Base-by-base conservation (phyloP, 345 rosid genomes). In the Brassica cretica region DNA sequence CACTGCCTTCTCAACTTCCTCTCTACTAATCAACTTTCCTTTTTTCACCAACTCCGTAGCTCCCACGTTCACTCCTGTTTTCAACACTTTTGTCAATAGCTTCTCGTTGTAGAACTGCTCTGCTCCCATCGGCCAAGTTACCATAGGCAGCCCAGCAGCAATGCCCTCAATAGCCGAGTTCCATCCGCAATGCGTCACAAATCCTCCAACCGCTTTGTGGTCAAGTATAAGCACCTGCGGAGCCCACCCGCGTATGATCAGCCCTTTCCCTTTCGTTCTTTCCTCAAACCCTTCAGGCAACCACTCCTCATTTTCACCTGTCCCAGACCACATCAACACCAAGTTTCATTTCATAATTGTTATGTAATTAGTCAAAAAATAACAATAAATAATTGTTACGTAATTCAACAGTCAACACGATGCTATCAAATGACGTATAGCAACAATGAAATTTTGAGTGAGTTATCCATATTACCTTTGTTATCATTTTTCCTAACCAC, bases 181-280 rank as follows among this genome's bases (percentile, higher is more conserved):
- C 92, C 89, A 87, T 1, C 90, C 87, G 0, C 90, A 90, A 2
- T 87, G 91, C 0, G 88, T 87, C 78, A 90, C 76, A 24, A 90
- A 88, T n/a, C 84, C 90, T 14, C 88, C 90, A 0, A 83, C 68
- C 0, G 88, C 84, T 69, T 73, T 77, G 66, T 90, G 90, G 5
- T 84, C 87, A 15, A 90, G 90, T 65, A 90, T 87, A 60, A 89
- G 8, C 14, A 89, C 81, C 46, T 90, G 91, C 0, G 91, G 92
- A 0, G 88, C 89, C 91, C 96, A 91, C 2, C 89, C 93, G 6
- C 80, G 73, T 55, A 89, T 84, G 12, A 89, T 81, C 2, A 89
- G 18, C 16, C 96, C 89, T 46, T 12, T 83, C 2, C 71, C 82
- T 63, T 29, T 75, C 14, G 77, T 82, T 67, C 80, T 85, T 44